Evolutionary conservation across 2,329 filamentous ascomycete species (phyloP).

Genomic region (Didymella pinodella): DNA sequence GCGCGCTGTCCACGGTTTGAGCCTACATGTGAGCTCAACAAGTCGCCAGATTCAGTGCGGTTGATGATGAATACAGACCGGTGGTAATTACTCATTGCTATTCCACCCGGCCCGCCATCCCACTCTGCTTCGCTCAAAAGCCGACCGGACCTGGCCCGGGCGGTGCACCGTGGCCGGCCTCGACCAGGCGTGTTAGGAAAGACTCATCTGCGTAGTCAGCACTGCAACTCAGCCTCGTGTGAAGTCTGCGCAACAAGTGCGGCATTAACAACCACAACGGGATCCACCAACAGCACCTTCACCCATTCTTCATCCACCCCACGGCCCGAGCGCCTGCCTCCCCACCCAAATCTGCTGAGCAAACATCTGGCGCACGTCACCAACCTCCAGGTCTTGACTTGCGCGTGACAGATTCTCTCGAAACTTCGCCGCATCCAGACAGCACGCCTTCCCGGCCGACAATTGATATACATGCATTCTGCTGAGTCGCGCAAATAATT

Average conservation of each 20-base stretch:
- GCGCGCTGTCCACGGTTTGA: slow-evolving; percentile 2
- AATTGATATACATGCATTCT: slow-evolving; percentile 10
- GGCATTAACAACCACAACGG: slow-evolving; percentile 22
- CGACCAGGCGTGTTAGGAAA: slow-evolving; percentile 15
- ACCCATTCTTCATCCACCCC: slow-evolving; percentile 18
- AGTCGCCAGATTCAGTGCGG: slow-evolving; percentile 14
- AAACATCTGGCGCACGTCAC: slow-evolving; percentile 14
- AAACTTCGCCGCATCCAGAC: slow-evolving; percentile 17
- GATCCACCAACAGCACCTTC: slow-evolving; percentile 18
- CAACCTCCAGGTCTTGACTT: slow-evolving; percentile 14
- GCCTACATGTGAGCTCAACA: slow-evolving; percentile 19
- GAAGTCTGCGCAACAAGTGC: slow-evolving; percentile 16
- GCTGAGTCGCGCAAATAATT: slow-evolving; percentile 16
- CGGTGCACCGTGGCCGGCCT: slow-evolving; percentile 17
- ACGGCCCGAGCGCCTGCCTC: slow-evolving; percentile 22
- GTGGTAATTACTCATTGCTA: slow-evolving; percentile 25
- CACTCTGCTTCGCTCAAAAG: slow-evolving; percentile 23
- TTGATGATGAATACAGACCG: slow-evolving; percentile 11
- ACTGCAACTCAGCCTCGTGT: slow-evolving; percentile 18
- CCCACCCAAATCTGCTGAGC: slow-evolving; percentile 20
- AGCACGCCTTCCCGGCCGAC: slow-evolving; percentile 22
- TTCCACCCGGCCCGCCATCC: slow-evolving; percentile 22
- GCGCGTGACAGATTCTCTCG: slow-evolving; percentile 14
- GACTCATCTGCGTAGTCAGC: slow-evolving; percentile 20
- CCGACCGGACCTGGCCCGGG: slow-evolving; percentile 19